phyloP scores from a whole-genome alignment of 768 basidiomycete genomes.

The Coprinopsis sp. region DNA sequence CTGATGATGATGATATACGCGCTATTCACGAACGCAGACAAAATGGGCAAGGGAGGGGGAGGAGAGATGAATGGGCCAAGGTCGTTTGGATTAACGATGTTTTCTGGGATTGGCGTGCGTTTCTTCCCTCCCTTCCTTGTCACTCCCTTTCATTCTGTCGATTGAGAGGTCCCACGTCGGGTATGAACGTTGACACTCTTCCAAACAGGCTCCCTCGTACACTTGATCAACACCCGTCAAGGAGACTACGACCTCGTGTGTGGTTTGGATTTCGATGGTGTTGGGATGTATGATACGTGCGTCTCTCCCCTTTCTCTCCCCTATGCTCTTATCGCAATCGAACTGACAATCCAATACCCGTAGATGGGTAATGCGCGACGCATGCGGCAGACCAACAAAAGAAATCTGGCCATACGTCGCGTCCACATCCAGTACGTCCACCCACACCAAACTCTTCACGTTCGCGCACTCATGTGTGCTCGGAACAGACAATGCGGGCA shows the following conservation, averaged over 20 bases:
- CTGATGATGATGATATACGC: no score
- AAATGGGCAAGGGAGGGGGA: background rate
- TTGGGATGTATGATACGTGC: background rate
- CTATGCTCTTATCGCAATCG: background rate
- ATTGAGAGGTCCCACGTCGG: no score
- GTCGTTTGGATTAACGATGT: slow-evolving; percentile 1
- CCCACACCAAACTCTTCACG: no score
- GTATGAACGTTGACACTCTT: no score
- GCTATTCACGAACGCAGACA: no score
- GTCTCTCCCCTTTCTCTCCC: background rate
- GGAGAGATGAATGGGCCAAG: no score
- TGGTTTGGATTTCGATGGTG: background rate
- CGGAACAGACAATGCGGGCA: no score
- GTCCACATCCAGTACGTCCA: background rate
- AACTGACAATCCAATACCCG: background rate
- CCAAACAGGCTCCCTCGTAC: background rate
- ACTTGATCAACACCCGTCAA: background rate
- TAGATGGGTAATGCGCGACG: background rate
- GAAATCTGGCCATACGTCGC: background rate
- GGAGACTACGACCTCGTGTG: background rate
- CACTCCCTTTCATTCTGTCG: background rate
- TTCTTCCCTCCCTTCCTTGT: background rate
- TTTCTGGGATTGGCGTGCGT: slow-evolving; percentile 1
- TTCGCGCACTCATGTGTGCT: no score
- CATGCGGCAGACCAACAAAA: background rate